These are phyloP conservation scores for Mesembryanthemum crystallinum DNA, from an alignment of 148 eudicot genomes.

Conservation along the genomic window DNA sequence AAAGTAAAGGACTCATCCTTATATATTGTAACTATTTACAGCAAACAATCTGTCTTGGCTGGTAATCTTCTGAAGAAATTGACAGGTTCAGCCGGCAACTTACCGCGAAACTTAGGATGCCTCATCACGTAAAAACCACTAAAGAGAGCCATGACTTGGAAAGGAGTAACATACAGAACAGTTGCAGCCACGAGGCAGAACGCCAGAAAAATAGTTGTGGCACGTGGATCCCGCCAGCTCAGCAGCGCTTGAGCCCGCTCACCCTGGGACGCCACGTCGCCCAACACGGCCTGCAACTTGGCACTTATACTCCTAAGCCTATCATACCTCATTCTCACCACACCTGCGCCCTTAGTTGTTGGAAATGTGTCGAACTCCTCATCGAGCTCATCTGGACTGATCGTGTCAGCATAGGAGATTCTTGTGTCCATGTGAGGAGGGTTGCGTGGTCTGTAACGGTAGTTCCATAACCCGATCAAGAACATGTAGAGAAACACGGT, in stretches of 20 bases:
- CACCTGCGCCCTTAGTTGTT: conserved; percentile 37
- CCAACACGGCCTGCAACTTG: conserved; percentile 61
- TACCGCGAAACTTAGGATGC: conserved; percentile 68
- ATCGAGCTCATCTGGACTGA: conserved; percentile 61
- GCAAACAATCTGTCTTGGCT: conserved; percentile 69
- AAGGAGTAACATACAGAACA: conserved; percentile 57
- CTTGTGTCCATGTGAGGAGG: conserved; percentile 81
- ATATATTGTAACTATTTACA: conserved; percentile 29
- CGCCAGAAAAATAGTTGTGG: conserved; percentile 51
- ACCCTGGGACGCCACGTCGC: conserved; percentile 76
- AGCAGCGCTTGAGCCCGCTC: conserved; percentile 71
- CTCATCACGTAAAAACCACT: conserved; percentile 64
- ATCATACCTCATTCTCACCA: conserved; percentile 69
- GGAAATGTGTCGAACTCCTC: conserved; percentile 84
- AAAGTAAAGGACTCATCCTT: not conserved
- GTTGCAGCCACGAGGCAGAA: conserved; percentile 64
- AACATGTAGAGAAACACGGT: conserved; percentile 73
- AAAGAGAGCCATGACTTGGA: conserved; percentile 40
- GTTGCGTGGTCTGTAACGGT: conserved; percentile 44
- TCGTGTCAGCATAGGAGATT: conserved; percentile 56
- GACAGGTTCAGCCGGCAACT: conserved; percentile 55
- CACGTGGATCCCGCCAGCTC: conserved; percentile 85
- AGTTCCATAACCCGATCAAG: conserved; percentile 74
- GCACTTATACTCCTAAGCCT: conserved; percentile 65
- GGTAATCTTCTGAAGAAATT: conserved; percentile 76